Conservation (phyloP, 2,329 filamentous ascomycete species). For the Alternaria longipes region DNA sequence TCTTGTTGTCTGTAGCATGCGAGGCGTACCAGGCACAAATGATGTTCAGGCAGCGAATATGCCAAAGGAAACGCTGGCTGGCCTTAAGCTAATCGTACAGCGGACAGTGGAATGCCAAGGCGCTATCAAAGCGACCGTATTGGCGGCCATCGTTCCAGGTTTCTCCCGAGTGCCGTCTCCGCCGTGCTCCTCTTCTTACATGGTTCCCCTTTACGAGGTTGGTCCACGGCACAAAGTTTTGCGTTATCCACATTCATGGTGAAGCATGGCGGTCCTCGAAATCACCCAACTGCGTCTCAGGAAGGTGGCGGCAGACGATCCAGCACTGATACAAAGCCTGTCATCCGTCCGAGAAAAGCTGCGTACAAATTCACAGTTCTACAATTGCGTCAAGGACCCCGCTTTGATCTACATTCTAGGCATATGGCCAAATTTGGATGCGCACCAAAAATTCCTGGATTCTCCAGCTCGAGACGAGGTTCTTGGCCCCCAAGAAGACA, state of each 20-base stretch:
- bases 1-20: constrained; percentile 11
- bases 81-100: constrained; percentile 5
- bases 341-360: constrained; percentile 39
- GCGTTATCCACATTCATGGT: constrained; percentile 20
- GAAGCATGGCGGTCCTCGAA: constrained; percentile 41
- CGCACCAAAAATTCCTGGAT: constrained; percentile 39
- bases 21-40: constrained; percentile 9
- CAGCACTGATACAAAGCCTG: constrained; percentile 39
- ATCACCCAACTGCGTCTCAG: constrained; percentile 40
- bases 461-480: constrained; percentile 38
- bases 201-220: constrained; percentile 24
- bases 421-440: constrained; percentile 40
- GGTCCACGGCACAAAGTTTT: constrained; percentile 33
- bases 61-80: neutral
- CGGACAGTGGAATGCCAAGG: neutral
- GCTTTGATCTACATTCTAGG: constrained; percentile 44
- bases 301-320: constrained; percentile 29
- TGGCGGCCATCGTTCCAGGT: neutral
- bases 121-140: neutral
- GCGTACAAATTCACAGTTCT: constrained; percentile 41
- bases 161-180: neutral
- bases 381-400: constrained; percentile 41
- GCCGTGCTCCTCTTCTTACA: neutral
- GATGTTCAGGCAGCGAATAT: constrained; percentile 7
- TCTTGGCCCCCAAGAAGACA: constrained; percentile 40